Percentiles rank a stretch among this genome's conserved stretches.
Conservation (phyloP, 2,329 filamentous ascomycete genomes). For the Acephala macrosclerotiorum region DNA sequence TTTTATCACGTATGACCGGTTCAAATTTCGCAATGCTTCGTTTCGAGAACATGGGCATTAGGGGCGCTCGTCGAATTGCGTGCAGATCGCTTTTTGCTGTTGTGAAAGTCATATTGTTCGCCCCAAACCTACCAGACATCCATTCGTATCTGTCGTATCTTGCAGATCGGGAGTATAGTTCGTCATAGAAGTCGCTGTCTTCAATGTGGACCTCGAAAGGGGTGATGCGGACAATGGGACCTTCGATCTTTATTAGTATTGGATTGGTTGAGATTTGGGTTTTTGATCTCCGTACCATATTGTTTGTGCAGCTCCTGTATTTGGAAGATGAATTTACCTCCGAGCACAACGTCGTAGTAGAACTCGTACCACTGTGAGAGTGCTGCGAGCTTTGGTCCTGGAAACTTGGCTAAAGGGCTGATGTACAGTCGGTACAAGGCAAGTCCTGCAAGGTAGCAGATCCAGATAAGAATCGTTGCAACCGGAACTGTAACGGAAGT, state of each 20-base stretch:
- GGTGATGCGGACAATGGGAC: conserved; percentile 41
- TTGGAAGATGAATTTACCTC: conserved; percentile 26
- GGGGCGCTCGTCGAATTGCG: conserved; percentile 23
- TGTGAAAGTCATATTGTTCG: conserved; percentile 15
- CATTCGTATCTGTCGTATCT: conserved; percentile 24
- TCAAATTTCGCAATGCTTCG: conserved; percentile 17
- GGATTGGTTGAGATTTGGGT: background rate
- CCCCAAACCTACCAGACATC: conserved; percentile 17
- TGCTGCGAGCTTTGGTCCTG: conserved; percentile 38
- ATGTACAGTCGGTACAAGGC: conserved; percentile 36
- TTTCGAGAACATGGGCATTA: conserved; percentile 30
- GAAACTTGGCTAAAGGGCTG: conserved; percentile 42
- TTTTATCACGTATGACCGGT: conserved; percentile 24
- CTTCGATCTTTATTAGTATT: conserved; percentile 23
- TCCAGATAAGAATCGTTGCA: too few relatives aligned
- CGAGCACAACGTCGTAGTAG: conserved; percentile 36
- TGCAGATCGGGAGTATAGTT: conserved; percentile 27
- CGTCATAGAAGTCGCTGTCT: conserved; percentile 37
- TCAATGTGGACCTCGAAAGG: conserved; percentile 41
- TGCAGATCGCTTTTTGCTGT: conserved; percentile 29
- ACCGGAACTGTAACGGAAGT: too few relatives aligned
- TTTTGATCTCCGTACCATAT: conserved; percentile 21
- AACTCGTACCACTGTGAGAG: conserved; percentile 34
- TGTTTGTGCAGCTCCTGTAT: conserved; percentile 26
- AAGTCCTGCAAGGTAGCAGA: too few relatives aligned